These are phyloP conservation scores for Viola odorata DNA, from an alignment of 345 rosid genomes.

Conservation along the genomic window DNA sequence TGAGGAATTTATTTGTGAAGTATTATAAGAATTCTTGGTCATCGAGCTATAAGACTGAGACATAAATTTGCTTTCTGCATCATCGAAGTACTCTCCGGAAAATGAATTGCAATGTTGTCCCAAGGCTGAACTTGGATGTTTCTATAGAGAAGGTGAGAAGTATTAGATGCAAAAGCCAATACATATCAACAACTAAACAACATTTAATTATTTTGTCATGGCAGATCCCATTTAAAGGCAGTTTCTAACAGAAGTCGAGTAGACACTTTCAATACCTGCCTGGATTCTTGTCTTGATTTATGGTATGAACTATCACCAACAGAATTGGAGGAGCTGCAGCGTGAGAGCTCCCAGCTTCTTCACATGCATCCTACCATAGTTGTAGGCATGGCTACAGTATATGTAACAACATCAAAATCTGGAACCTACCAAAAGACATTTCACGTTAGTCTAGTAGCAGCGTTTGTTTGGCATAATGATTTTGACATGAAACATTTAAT, in stretches of 20 bases:
- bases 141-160: slow-evolving; percentile 9
- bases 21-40: slow-evolving; percentile 4
- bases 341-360: slow-evolving; percentile 25
- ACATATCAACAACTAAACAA: not conserved
- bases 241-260: not conserved
- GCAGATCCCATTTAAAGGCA: too few relatives aligned
- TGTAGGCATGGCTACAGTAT: slow-evolving; percentile 23
- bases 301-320: slow-evolving; percentile 1
- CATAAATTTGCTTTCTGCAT: slow-evolving; percentile 8
- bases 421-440: slow-evolving; percentile 23
- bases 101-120: not conserved
- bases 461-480: not conserved
- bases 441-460: not conserved
- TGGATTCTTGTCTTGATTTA: slow-evolving; percentile 1
- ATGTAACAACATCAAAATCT: slow-evolving; percentile 28
- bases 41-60: slow-evolving; percentile 10
- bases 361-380: slow-evolving; percentile 26
- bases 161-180: not conserved
- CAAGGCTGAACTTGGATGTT: slow-evolving; percentile 1
- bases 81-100: slow-evolving; percentile 19
- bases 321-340: slow-evolving; percentile 7
- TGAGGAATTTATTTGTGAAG: not conserved
- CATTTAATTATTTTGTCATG: not conserved
- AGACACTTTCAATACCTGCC: slow-evolving; percentile 12
- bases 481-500: not conserved